phyloP scores from a whole-genome alignment of 768 basidiomycete genomes.

The Pleurotus citrinopileatus region DNA sequence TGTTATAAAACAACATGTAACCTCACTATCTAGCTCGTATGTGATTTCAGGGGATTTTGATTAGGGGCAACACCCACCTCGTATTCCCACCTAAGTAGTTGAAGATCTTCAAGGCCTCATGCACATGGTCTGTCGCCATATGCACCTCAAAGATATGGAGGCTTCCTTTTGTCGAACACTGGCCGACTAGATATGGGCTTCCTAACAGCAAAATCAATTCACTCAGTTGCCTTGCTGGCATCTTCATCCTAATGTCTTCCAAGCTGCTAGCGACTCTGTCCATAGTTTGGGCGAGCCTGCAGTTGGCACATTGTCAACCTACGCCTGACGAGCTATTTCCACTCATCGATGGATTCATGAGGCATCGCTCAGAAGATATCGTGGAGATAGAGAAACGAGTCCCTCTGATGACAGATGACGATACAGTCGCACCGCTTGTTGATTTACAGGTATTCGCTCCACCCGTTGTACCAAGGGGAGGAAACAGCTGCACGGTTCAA shows the following conservation, averaged over 20 bases:
- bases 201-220: too few relatives aligned
- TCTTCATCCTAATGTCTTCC: background rate
- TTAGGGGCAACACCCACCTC: too few relatives aligned
- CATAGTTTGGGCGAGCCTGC: background rate
- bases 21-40: too few relatives aligned
- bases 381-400: conserved; percentile 19
- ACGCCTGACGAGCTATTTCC: conserved; percentile 20
- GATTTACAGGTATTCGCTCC: conserved; percentile 30
- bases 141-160: background rate
- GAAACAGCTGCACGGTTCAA: conserved; percentile 21
- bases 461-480: conserved; percentile 22
- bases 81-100: too few relatives aligned
- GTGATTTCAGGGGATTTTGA: too few relatives aligned
- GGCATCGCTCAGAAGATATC: background rate
- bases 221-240: too few relatives aligned
- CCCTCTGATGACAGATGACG: conserved; percentile 25
- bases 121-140: too few relatives aligned
- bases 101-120: too few relatives aligned
- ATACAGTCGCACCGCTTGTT: conserved; percentile 23
- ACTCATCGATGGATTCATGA: conserved; percentile 18
- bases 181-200: background rate
- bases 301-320: conserved; percentile 15
- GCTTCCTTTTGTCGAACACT: too few relatives aligned
- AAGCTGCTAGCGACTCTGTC: background rate
- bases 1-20: too few relatives aligned